Evolutionary conservation across 768 basidiomycete species (phyloP).

Genomic region (Trametes punicea): DNA sequence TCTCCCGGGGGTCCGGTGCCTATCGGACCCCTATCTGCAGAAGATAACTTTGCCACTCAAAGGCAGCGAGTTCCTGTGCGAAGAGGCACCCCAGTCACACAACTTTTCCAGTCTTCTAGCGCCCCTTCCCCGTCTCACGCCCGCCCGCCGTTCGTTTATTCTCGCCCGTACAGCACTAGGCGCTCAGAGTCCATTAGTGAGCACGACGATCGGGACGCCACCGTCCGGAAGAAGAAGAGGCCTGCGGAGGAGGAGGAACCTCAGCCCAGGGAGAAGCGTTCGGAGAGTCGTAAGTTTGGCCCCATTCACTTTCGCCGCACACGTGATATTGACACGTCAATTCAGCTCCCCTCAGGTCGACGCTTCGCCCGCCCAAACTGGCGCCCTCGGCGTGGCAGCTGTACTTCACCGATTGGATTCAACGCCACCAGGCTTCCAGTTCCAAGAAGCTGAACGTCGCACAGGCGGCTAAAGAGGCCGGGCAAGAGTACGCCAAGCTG

Average conservation of each 20-base stretch:
- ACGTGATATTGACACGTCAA: conserved; percentile 31
- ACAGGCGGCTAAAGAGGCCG: conserved; percentile 92
- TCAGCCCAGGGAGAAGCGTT: conserved; percentile 21
- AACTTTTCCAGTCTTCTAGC: conserved; percentile 67
- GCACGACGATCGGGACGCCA: conserved; percentile 65
- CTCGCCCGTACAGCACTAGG: conserved; percentile 57
- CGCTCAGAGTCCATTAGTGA: conserved; percentile 64
- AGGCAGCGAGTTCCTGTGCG: conserved; percentile 37
- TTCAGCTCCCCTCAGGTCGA: conserved; percentile 68
- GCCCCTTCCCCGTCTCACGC: conserved; percentile 58
- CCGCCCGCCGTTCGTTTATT: conserved; percentile 41
- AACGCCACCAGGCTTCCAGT: conserved; percentile 75
- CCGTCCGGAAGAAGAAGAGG: conserved; percentile 62
- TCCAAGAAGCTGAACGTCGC: conserved; percentile 91
- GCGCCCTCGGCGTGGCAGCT: conserved; percentile 96
- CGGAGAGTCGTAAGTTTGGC: conserved; percentile 24
- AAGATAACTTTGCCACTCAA: conserved; percentile 41
- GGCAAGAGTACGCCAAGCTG: conserved; percentile 81
- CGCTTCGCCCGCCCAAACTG: conserved; percentile 83
- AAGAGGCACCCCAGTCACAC: conserved; percentile 41
- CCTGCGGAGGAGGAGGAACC: conserved; percentile 28
- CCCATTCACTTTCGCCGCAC: conserved; percentile 5
- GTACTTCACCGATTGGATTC: conserved; percentile 95
- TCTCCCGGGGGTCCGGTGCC: conserved; percentile 36
- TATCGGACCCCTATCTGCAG: conserved; percentile 26